Evolutionary conservation across 1,284 basidiomycete species (phyloP).

Genomic region (Apiotrichum sp.): DNA sequence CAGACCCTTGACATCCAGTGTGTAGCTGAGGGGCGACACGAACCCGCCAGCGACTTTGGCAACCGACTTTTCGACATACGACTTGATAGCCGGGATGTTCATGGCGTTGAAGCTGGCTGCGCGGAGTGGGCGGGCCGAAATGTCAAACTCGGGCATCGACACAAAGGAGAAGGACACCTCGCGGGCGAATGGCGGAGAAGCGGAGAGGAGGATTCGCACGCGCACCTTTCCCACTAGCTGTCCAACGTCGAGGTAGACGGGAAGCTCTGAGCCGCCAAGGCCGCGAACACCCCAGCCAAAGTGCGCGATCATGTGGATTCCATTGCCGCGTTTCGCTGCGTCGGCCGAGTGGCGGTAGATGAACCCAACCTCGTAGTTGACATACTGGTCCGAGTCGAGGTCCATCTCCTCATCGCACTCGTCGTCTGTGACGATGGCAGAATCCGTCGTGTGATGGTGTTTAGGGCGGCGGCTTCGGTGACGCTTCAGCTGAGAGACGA

Average conservation of each 20-base stretch:
- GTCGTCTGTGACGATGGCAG: background rate
- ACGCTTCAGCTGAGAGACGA: background rate
- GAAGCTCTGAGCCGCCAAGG: conserved; percentile 39
- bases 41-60: conserved; percentile 42
- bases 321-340: conserved; percentile 31
- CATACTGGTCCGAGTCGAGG: conserved; percentile 37
- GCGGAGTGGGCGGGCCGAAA: conserved; percentile 43
- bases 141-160: conserved; percentile 44
- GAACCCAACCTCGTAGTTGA: conserved; percentile 45
- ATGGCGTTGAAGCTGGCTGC: conserved; percentile 44
- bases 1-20: conserved; percentile 45
- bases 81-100: conserved; percentile 43
- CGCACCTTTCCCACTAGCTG: conserved; percentile 31
- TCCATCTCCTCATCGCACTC: conserved; percentile 7
- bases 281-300: conserved; percentile 46
- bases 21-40: conserved; percentile 41
- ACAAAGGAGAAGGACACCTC: conserved; percentile 42
- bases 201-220: conserved; percentile 40
- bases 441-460: background rate
- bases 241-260: conserved; percentile 40
- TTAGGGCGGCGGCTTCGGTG: background rate
- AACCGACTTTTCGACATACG: conserved; percentile 41
- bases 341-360: conserved; percentile 30
- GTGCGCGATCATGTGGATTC: conserved; percentile 41
- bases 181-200: conserved; percentile 45